These are phyloP conservation scores for Lactifluus volemus DNA, from an alignment of 768 basidiomycete genomes.

Conservation along the genomic window DNA sequence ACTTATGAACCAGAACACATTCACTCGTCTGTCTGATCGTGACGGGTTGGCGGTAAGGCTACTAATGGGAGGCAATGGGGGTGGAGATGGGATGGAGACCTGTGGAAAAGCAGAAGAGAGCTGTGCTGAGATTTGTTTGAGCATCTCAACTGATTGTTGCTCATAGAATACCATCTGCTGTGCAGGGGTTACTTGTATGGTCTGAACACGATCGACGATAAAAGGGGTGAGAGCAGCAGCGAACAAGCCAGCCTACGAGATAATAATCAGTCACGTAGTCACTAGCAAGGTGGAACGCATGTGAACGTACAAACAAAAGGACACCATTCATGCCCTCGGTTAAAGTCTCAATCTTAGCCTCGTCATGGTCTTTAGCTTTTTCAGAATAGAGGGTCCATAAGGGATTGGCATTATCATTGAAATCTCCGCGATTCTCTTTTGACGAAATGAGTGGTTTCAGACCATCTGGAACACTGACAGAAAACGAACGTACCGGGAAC, in stretches of 20 bases:
- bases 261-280: not conserved
- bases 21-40: constrained; percentile 30
- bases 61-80: not conserved
- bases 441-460: no score
- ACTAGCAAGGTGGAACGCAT: not conserved
- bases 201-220: constrained; percentile 6
- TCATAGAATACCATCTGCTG: not conserved
- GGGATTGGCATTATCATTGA: not conserved
- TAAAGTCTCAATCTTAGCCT: not conserved
- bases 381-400: constrained; percentile 1
- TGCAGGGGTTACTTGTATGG: constrained; percentile 3
- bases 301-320: constrained; percentile 1
- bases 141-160: constrained; percentile 5
- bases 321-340: not conserved
- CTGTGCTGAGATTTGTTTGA: constrained; percentile 11
- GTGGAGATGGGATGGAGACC: not conserved
- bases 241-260: constrained; percentile 13
- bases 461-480: not conserved
- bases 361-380: not conserved
- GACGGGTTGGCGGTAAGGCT: constrained; percentile 18
- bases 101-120: not conserved
- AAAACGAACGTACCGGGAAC: not conserved
- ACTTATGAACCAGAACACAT: constrained; percentile 34
- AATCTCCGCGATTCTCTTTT: not conserved
- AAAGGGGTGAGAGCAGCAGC: constrained; percentile 14